A percentile compares a stretch with the other conserved stretches of the same genome.
These are phyloP conservation scores for Paraphaeosphaeria sporulosa DNA, from an alignment of 2,329 filamentous ascomycete genomes.

Conservation along the genomic window DNA sequence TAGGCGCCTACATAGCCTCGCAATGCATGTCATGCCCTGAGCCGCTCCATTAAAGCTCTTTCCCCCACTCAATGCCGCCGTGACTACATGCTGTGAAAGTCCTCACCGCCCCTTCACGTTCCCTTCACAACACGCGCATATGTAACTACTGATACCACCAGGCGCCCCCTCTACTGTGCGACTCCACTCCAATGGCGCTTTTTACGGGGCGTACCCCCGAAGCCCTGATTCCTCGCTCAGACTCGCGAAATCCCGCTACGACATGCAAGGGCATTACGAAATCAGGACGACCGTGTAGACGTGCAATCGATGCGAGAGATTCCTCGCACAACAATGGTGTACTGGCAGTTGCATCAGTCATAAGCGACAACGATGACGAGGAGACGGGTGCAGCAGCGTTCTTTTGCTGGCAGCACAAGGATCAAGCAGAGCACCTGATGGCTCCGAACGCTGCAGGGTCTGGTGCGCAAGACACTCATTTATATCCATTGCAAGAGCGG, in stretches of 20 bases:
- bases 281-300: slow-evolving; percentile 82
- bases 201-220: slow-evolving; percentile 71
- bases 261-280: slow-evolving; percentile 90
- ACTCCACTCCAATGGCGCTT: slow-evolving; percentile 18
- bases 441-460: slow-evolving; percentile 29
- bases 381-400: slow-evolving; percentile 66
- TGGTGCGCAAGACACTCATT: slow-evolving; percentile 46
- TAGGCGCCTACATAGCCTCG: slow-evolving; percentile 26
- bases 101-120: slow-evolving; percentile 5
- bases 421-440: slow-evolving; percentile 69
- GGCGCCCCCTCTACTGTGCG: neutral
- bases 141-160: neutral
- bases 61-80: slow-evolving; percentile 10
- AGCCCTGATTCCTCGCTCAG: slow-evolving; percentile 76
- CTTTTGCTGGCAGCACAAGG: slow-evolving; percentile 96
- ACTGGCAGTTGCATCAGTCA: slow-evolving; percentile 51
- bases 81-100: slow-evolving; percentile 6
- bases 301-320: slow-evolving; percentile 65
- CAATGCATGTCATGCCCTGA: slow-evolving; percentile 6
- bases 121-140: slow-evolving; percentile 5
- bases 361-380: slow-evolving; percentile 55
- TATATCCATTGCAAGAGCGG: slow-evolving; percentile 68
- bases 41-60: neutral
- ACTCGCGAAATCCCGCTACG: slow-evolving; percentile 82
- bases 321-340: slow-evolving; percentile 48